Percentiles rank a stretch among this genome's conserved stretches.
Conservation (phyloP, 352 stramenopile genomes). For the Sclerospora graminicola region DNA sequence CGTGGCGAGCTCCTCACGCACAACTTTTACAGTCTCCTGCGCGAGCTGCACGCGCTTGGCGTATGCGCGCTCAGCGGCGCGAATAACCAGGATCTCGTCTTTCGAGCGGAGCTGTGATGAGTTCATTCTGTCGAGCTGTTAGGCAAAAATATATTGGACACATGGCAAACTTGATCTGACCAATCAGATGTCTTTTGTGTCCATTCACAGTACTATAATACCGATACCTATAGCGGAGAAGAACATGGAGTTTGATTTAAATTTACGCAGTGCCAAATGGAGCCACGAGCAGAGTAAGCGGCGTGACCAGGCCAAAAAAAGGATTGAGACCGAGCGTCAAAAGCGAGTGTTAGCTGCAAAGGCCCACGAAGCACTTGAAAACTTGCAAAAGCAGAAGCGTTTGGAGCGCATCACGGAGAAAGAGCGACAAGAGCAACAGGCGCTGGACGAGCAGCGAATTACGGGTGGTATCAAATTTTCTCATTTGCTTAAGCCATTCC, state of each 20-base stretch:
- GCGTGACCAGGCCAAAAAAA: slow-evolving; percentile 43
- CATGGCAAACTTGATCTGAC: too few relatives aligned
- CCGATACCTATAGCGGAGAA: too few relatives aligned
- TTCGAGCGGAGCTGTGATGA: slow-evolving; percentile 67
- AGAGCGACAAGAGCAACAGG: slow-evolving; percentile 30
- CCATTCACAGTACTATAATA: too few relatives aligned
- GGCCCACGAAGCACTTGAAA: slow-evolving; percentile 33
- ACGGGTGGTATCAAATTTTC: slow-evolving; percentile 64
- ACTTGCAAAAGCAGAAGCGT: slow-evolving; percentile 32
- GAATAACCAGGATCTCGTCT: slow-evolving; percentile 77
- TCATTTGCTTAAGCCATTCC: slow-evolving; percentile 33
- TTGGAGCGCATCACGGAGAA: slow-evolving; percentile 48
- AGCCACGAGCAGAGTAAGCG: slow-evolving; percentile 53
- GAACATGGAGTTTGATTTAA: slow-evolving; percentile 65
- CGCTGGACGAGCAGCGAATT: slow-evolving; percentile 57
- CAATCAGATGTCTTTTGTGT: too few relatives aligned
- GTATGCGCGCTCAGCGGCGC: slow-evolving; percentile 64
- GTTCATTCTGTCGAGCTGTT: slow-evolving; percentile 36
- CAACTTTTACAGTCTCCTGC: slow-evolving; percentile 74
- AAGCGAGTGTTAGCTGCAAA: slow-evolving; percentile 34
- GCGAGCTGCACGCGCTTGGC: slow-evolving; percentile 62
- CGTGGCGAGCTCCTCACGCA: slow-evolving; percentile 76
- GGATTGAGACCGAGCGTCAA: slow-evolving; percentile 39
- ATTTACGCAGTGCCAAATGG: slow-evolving; percentile 54
- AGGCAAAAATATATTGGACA: too few relatives aligned